A percentile compares a stretch with the other conserved stretches of the same genome.
Conservation (phyloP, 2,329 filamentous ascomycete genomes). For the Dryadomyces quercivorus region DNA sequence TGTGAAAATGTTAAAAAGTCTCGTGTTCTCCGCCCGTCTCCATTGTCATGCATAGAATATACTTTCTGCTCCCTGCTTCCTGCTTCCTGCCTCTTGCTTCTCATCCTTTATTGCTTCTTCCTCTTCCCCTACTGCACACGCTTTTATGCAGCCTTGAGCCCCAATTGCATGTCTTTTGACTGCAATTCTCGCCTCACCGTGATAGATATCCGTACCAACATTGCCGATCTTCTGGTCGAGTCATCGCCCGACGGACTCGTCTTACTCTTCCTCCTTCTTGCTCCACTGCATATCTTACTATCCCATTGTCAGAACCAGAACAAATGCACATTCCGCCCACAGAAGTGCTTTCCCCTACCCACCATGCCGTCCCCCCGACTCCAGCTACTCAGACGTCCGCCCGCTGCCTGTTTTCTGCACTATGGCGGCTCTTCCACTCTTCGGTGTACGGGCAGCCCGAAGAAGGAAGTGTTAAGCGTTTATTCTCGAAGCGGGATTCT, state of each 20-base stretch:
- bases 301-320: not conserved
- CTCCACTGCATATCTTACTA: not conserved
- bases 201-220: too few relatives aligned
- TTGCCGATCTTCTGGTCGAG: too few relatives aligned
- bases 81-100: too few relatives aligned
- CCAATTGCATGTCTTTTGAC: not conserved
- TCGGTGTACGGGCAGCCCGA: too few relatives aligned
- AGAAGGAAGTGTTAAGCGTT: too few relatives aligned
- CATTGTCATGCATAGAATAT: not conserved
- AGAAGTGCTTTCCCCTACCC: not conserved
- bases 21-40: not conserved
- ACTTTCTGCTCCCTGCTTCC: not conserved
- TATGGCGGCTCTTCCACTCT: not conserved
- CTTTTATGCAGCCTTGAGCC: not conserved
- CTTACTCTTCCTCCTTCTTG: not conserved
- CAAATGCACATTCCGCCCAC: conserved; percentile 1
- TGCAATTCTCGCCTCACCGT: too few relatives aligned
- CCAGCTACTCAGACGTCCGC: too few relatives aligned
- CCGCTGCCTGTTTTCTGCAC: not conserved
- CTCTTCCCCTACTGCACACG: not conserved
- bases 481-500: too few relatives aligned
- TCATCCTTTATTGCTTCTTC: too few relatives aligned
- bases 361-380: too few relatives aligned
- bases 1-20: not conserved
- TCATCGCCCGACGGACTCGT: not conserved